Base-by-base conservation (phyloP, 2,329 filamentous ascomycete genomes). In the Clarireedia paspali region DNA sequence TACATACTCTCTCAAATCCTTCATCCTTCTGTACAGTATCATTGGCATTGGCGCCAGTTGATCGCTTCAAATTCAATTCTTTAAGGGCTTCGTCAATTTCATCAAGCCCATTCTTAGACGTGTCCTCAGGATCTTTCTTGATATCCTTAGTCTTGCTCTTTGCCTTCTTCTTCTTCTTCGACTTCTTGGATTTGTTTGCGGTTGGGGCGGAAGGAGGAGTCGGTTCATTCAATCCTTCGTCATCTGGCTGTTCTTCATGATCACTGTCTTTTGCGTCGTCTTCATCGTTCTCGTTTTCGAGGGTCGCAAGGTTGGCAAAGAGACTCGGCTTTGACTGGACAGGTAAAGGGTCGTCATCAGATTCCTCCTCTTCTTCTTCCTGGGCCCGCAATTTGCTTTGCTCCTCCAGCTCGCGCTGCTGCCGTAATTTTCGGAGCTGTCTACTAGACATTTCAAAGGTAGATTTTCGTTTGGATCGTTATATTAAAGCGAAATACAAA, bases 41-140 rank as follows among this genome's bases (percentile, higher is more conserved):
- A 3, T 66, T 52, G 14, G 49, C 50, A 7, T 60, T 36, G 14
- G 56, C 51, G 10, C 60, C 64, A 51, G 27, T 59, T 12, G 58
- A 40, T 20, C 56, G 58, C 45, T 74, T 69, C n/a, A 78, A 71
- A 34, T 77, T 77, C 40, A 89, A 70, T 40, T 82, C 77, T 61
- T 78, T 77, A 27, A 88, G 69, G 2, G 84, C 84, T 53, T 74
- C 73, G 66, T 89, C 85, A 50, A 88, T 87, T 61, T 88, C 85
- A 62, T 88, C 84, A 26, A 82, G 67, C 4, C 53, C 63, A 38
- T 63, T 57, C 46, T 72, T 70, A 10, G 62, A 59, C 26, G 68
- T 63, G 1, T 69, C 62, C 2, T 67, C 59, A 45, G 63, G 60
- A 2, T 27, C 53, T 2, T 55, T 53, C 24, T 27, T 34, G 6